phyloP scores from a whole-genome alignment of 2,329 filamentous ascomycete genomes.

The Colletotrichum orbiculare region DNA sequence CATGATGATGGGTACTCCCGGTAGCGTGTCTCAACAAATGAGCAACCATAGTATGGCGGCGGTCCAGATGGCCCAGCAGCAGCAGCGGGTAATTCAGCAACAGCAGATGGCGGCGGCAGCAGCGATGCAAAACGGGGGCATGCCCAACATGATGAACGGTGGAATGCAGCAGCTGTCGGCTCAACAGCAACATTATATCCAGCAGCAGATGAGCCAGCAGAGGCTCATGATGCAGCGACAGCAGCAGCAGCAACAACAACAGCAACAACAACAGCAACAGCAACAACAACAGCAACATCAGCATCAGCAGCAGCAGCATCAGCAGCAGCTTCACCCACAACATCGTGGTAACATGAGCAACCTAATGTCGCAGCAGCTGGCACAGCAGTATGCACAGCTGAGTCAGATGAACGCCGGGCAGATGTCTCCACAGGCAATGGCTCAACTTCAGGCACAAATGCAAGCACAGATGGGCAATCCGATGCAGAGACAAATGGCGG shows the following conservation, averaged over 20 bases:
- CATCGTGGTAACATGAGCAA: conserved; percentile 48
- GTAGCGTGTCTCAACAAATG: conserved; percentile 50
- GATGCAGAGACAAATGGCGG: conserved; percentile 50
- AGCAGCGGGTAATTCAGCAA: conserved; percentile 58
- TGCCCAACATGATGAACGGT: conserved; percentile 46
- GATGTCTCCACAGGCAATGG: conserved; percentile 52
- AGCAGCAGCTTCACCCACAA: conserved; percentile 45
- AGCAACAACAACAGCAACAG: conserved; percentile 49
- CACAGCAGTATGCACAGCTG: conserved; percentile 56
- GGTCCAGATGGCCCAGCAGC: conserved; percentile 60
- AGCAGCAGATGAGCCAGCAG: conserved; percentile 41
- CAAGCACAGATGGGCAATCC: conserved; percentile 52
- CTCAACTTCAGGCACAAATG: conserved; percentile 43
- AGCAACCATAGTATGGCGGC: conserved; percentile 53
- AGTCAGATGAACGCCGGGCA: conserved; percentile 45
- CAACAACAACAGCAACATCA: conserved; percentile 48
- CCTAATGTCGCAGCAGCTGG: conserved; percentile 55
- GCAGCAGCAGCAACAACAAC: conserved; percentile 50
- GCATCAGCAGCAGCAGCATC: conserved; percentile 46
- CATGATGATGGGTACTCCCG: conserved; percentile 58
- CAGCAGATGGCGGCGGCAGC: conserved; percentile 47
- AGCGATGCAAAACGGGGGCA: conserved; percentile 50
- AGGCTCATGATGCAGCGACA: conserved; percentile 41
- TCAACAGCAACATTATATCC: conserved; percentile 32
- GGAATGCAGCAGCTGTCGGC: conserved; percentile 47